Conservation (phyloP, 495 filamentous ascomycete genomes). For the Podospora didyma region DNA sequence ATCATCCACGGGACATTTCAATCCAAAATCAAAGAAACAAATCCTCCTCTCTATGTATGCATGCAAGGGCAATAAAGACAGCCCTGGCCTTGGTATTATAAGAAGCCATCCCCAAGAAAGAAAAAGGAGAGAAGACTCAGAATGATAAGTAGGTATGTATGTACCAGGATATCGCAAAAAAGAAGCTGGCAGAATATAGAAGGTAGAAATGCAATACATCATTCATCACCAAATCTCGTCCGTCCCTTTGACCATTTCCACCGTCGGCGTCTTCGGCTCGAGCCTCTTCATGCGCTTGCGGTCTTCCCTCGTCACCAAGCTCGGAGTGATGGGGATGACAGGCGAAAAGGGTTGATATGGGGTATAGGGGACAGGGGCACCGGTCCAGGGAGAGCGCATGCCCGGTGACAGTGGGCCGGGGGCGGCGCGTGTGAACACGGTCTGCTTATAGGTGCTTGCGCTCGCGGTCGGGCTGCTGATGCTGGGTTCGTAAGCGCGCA, state of each 20-base stretch:
- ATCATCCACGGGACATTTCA: too few species aligned
- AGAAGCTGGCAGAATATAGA: too few species aligned
- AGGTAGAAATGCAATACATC: too few species aligned
- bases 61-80: too few species aligned
- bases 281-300: constrained; percentile 62
- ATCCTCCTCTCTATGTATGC: too few species aligned
- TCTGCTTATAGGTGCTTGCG: constrained; percentile 63
- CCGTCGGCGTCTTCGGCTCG: constrained; percentile 51
- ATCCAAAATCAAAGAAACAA: too few species aligned
- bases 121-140: too few species aligned
- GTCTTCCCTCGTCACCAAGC: constrained; percentile 70
- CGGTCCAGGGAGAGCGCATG: constrained; percentile 59
- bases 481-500: constrained; percentile 59
- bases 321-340: constrained; percentile 81
- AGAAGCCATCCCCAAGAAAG: too few species aligned
- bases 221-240: constrained; percentile 50
- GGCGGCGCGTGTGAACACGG: constrained; percentile 63
- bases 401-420: constrained; percentile 40
- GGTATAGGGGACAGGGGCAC: constrained; percentile 74
- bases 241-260: constrained; percentile 49
- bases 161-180: too few species aligned
- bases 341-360: constrained; percentile 92
- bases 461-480: constrained; percentile 40
- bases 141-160: too few species aligned
- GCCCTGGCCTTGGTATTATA: too few species aligned